Evolutionary conservation across 805 yeast genomes (phyloP), one percentile per base, ranked within the genome.

Genomic region (Nakazawaea anatomiae): DNA sequence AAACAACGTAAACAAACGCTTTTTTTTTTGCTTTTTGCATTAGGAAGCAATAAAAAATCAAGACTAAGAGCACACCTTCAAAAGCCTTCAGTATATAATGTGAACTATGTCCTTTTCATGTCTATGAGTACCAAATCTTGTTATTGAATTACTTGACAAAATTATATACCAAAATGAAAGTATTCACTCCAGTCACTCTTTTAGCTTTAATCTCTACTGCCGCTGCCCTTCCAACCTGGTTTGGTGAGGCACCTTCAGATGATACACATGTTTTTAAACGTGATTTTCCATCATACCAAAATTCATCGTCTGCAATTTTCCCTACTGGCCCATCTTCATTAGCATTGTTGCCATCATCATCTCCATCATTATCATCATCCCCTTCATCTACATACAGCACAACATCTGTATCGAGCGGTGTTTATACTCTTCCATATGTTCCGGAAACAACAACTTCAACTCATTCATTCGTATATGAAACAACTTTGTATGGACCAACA

Each of bases 401-500:
- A 10, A 5, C 47, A 5, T 29, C 47, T 6, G 38, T 29, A 5
- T 48, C 51, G 14, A 6, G 9, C n/a, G 48, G 45, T 6, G 46
- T 40, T 32, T 49, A 49, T 36, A 39, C 41, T 34, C 48, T 49
- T 43, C 52, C 52, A 44, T 49, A 44, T 25, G 34, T 46, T 12
- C 44, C 52, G 4, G 25, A 28, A 9, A 12, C 48, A 8, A 12
- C 36, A 6, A 39, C 47, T 18, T n/a, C 48, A 18, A 44, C 41
- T 28, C 32, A 25, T 11, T 49, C 52, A 31, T 49, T 49, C 31
- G 48, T 49, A 18, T 49, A 49, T 32, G 52, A 49, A 14, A 12
- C 48, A 9, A 44, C 52, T 25, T 49, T 49, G 28, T 49, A 49
- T 39, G 52, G 52, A 5, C 52, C 52, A 31, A 49, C 44, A 27